Base-by-base conservation (phyloP, 2,329 filamentous ascomycete genomes). In the Apiospora saccharicola region DNA sequence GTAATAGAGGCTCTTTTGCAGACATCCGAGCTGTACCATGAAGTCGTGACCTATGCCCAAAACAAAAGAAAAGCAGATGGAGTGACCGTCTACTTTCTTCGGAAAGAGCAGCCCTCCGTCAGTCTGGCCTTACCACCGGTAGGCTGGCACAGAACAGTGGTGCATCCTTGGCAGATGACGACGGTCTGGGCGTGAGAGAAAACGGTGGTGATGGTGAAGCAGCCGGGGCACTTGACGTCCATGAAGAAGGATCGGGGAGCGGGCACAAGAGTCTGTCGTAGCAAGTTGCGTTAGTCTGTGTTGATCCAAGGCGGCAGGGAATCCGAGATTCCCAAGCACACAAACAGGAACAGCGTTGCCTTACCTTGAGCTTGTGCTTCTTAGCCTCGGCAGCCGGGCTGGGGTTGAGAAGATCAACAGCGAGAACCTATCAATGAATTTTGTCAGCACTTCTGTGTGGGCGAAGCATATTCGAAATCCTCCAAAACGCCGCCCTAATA, bases 311-410 rank as follows among this genome's bases (percentile, higher is more conserved):
- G 30, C 57, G 34, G 19, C 34, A 64, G 19, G 34, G 30, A 37
- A 64, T 41, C 34, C 57, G 57, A n/a, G 4, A 12, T n/a, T 41
- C 41, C 34, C 57, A 37, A 14, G 57, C 12, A n/a, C 57, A 34
- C 34, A 37, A 24, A 24, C 22, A 64, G 22, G 34, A 41, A 34
- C 57, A 19, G 16, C 22, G n/a, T 37, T 49, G 49, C 81, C 88
- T 80, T 94, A 98, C 95, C 95, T 99, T 99, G 87, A 99, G 94
- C 94, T 99, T 99, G 94, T 99, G 96, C 94, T 98, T 98, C 90
- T 95, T 94, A 84, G 95, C 95, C 93, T 99, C 96, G 87, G 96
- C 92, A 88, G 94, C 94, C 88, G 96, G 93, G 85, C 93, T 94
- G 85, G 96, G 96, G 94, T 99, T 98, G 88, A 99, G 93, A 84